Conservation (phyloP, 1,139 yeast species). For the Geotrichum australiense region DNA sequence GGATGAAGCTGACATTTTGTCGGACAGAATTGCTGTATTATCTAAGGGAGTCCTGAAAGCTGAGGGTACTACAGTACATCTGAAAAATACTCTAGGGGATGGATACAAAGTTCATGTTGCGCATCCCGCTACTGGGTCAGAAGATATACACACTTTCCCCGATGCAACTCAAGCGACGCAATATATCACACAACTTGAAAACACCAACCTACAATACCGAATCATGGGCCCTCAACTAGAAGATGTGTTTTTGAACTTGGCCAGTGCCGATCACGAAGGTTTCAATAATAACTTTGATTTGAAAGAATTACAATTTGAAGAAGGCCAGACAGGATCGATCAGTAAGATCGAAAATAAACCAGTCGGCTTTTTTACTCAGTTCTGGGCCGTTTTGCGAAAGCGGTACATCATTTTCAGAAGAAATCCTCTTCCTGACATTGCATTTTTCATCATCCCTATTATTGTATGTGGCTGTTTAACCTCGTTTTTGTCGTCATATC, state of each 20-base stretch:
- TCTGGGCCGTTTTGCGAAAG: constrained; percentile 30
- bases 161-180: constrained; percentile 24
- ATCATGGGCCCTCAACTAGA: constrained; percentile 35
- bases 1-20: constrained; percentile 36
- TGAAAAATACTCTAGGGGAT: constrained; percentile 32
- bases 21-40: constrained; percentile 34
- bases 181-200: constrained; percentile 23
- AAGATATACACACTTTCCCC: constrained; percentile 22
- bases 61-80: constrained; percentile 31
- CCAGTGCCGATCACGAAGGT: constrained; percentile 31
- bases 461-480: constrained; percentile 31
- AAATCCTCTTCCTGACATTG: constrained; percentile 29
- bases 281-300: constrained; percentile 10
- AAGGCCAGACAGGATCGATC: too few species aligned
- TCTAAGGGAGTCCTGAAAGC: constrained; percentile 32
- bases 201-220: constrained; percentile 23
- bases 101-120: constrained; percentile 29
- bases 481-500: constrained; percentile 25
- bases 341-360: constrained; percentile 8
- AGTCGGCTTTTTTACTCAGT: constrained; percentile 26
- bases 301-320: neutral
- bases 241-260: constrained; percentile 33
- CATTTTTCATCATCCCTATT: constrained; percentile 29
- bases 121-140: constrained; percentile 26
- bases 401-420: constrained; percentile 29